Evolutionary conservation across 192 early-diverging fungal genomes (phyloP), one percentile per base, ranked within the genome.

Genomic region (Backusella tuberculispora): DNA sequence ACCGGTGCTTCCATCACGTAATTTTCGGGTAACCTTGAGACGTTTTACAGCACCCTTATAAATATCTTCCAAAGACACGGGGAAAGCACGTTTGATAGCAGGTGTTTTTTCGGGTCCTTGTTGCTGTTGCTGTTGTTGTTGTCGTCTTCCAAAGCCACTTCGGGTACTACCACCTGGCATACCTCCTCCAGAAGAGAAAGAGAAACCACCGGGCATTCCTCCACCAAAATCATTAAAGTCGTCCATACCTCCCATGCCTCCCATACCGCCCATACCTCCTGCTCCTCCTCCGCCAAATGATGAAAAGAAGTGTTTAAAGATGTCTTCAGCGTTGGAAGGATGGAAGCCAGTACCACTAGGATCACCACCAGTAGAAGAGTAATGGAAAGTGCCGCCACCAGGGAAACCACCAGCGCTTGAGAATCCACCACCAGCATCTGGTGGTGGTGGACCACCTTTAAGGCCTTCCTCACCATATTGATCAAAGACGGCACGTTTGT

Each of bases 401-500:
- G 74, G 70, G 42, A 76, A 78, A 26, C 87, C 90, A 19, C 88
- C 91, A 44, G 88, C 74, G 29, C 29, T 34, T 34, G 29, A 34
- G 69, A 85, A 85, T 8, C 83, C 89, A 63, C 82, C 83, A 80
- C 85, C 89, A 24, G 81, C 87, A 19, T 85, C 89, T 40, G 80
- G 82, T 8, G 84, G 87, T 37, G 86, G 90, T 34, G 87, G 83
- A n/a, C 86, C 88, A 78, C 87, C 91, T 80, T 95, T 96, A 76
- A 96, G 92, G 17, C 96, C 96, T 69, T 97, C 96, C 81, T 98
- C 96, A 37, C 97, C 96, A 76, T 88, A 99, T 75, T 92, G 91
- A 78, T 99, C 98, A 88, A 96, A 99, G 44, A 97, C 90, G 45
- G 95, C 87, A 29, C 96, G 88, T 87, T 98, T 99, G 68, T 98